Conservation (phyloP, 441 rosid genomes). For the Gossypium aridum region DNA sequence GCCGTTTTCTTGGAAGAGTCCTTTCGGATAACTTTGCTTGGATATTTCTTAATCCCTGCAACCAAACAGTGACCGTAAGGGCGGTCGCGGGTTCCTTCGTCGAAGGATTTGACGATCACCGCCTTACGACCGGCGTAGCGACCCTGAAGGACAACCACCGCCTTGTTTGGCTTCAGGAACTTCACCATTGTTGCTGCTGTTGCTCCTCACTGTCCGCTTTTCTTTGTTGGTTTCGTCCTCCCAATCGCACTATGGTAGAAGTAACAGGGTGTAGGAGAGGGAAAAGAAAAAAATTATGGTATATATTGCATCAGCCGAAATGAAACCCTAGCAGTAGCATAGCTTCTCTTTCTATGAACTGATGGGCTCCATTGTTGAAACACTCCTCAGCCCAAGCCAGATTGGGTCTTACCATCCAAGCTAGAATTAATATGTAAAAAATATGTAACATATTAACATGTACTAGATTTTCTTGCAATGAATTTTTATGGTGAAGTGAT, state of each 20-base stretch:
- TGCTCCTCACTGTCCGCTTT: background rate
- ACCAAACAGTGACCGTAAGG: slow-evolving; percentile 55
- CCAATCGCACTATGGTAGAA: background rate
- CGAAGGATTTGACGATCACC: slow-evolving; percentile 45
- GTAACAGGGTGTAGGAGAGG: background rate
- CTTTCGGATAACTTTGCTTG: slow-evolving; percentile 48
- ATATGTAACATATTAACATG: too few species aligned
- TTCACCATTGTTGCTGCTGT: slow-evolving; percentile 32
- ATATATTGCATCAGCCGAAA: background rate
- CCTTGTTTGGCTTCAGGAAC: slow-evolving; percentile 51
- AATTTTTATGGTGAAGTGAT: too few species aligned
- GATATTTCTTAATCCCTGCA: slow-evolving; percentile 35
- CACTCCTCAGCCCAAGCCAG: background rate
- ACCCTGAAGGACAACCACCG: slow-evolving; percentile 51
- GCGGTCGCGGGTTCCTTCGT: slow-evolving; percentile 48
- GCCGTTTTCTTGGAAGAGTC: slow-evolving; percentile 51
- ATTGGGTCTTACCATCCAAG: background rate
- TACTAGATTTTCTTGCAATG: too few species aligned
- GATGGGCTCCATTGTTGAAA: background rate
- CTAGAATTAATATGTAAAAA: too few species aligned
- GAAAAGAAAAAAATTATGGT: background rate
- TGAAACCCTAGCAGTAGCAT: background rate
- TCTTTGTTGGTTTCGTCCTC: background rate
- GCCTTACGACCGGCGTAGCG: slow-evolving; percentile 57
- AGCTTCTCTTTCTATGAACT: background rate